Percentiles rank a stretch among this genome's conserved stretches.
phyloP scores from a whole-genome alignment of 2,329 filamentous ascomycete species.

The Trichoderma sp. region DNA sequence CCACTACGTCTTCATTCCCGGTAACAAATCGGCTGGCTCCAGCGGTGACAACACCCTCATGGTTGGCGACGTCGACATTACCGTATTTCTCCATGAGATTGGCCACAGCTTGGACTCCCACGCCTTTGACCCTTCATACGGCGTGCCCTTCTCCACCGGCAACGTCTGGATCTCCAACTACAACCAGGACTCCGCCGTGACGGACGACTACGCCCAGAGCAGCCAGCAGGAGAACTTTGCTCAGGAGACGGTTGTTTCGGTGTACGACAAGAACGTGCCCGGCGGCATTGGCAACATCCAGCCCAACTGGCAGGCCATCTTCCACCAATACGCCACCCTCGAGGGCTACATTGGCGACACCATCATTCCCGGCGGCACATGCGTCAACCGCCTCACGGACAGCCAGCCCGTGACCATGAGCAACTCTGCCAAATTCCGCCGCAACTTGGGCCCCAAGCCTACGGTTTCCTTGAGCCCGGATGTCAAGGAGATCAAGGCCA shows the following conservation, averaged over 20 bases:
- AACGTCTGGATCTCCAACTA: slow-evolving; percentile 30
- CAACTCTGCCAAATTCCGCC: slow-evolving; percentile 16
- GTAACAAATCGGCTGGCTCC: slow-evolving; percentile 12
- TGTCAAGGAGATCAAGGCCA: slow-evolving; percentile 5
- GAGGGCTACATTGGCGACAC: slow-evolving; percentile 28
- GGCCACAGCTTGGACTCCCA: slow-evolving; percentile 30
- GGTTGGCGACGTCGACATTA: slow-evolving; percentile 24
- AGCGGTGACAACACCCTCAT: slow-evolving; percentile 29
- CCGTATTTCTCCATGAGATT: slow-evolving; percentile 29
- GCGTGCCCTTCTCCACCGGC: slow-evolving; percentile 4
- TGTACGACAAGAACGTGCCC: slow-evolving; percentile 34
- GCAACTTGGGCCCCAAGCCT: slow-evolving; percentile 3
- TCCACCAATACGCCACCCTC: slow-evolving; percentile 31
- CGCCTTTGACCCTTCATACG: slow-evolving; percentile 26
- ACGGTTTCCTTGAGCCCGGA: background rate
- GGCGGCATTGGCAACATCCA: slow-evolving; percentile 31
- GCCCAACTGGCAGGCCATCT: slow-evolving; percentile 32
- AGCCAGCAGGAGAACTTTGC: slow-evolving; percentile 34
- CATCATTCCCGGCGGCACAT: slow-evolving; percentile 29
- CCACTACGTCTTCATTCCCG: slow-evolving; percentile 31
- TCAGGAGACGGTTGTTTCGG: slow-evolving; percentile 30
- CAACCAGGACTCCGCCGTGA: slow-evolving; percentile 27
- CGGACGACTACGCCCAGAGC: slow-evolving; percentile 29
- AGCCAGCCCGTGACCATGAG: slow-evolving; percentile 26
- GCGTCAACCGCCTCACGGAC: slow-evolving; percentile 23